phyloP scores from a whole-genome alignment of 2,329 filamentous ascomycete genomes.

The Colletotrichum sojae region DNA sequence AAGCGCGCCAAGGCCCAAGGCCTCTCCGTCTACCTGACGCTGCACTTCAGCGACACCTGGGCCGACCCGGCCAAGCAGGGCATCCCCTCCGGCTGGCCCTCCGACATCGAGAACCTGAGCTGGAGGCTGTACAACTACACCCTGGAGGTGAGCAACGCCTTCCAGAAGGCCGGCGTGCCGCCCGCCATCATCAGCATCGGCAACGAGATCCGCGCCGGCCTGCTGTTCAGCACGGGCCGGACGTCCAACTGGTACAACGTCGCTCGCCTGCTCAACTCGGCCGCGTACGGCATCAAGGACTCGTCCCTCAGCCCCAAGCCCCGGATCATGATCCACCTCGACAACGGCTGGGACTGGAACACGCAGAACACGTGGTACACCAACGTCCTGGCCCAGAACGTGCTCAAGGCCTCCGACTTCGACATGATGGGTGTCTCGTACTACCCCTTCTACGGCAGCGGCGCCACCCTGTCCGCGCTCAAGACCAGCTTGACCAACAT shows the following conservation, averaged over 20 bases:
- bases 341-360: conserved; percentile 81
- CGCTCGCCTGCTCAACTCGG: conserved; percentile 74
- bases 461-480: conserved; percentile 71
- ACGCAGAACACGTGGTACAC: conserved; percentile 78
- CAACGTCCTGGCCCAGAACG: conserved; percentile 65
- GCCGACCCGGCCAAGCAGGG: conserved; percentile 76
- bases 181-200: conserved; percentile 78
- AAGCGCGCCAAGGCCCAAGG: conserved; percentile 75
- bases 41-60: conserved; percentile 80
- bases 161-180: conserved; percentile 67
- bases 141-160: conserved; percentile 70
- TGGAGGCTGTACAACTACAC: conserved; percentile 80
- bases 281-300: conserved; percentile 75
- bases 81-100: conserved; percentile 75
- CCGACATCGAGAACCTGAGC: conserved; percentile 69
- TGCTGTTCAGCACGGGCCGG: conserved; percentile 76
- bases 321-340: conserved; percentile 81
- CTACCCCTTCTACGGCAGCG: conserved; percentile 78
- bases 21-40: conserved; percentile 71
- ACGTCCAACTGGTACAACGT: conserved; percentile 71
- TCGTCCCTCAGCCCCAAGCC: conserved; percentile 69
- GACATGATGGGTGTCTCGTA: conserved; percentile 82
- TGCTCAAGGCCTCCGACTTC: conserved; percentile 68
- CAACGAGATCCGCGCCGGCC: conserved; percentile 78
- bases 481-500: conserved; percentile 70